These are phyloP conservation scores for Phytophthora tubulina DNA, from an alignment of 352 stramenopile genomes.

Conservation along the genomic window DNA sequence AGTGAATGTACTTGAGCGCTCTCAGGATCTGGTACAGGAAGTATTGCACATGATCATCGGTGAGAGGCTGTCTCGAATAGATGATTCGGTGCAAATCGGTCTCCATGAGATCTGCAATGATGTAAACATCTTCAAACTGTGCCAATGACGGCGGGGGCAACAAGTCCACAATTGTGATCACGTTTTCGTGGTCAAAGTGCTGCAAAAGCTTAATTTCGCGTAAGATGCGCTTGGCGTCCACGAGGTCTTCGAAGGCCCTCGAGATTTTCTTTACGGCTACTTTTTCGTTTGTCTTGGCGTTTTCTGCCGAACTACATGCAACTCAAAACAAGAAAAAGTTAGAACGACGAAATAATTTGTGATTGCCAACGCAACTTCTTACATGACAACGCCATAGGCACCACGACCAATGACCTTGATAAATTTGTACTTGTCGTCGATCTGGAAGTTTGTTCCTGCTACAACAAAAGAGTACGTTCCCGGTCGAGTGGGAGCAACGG, in stretches of 20 bases:
- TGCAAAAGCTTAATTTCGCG: conserved; percentile 96
- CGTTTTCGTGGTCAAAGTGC: conserved; percentile 95
- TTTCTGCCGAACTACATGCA: conserved; percentile 73
- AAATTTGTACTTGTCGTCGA: conserved; percentile 95
- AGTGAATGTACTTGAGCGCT: conserved; percentile 95
- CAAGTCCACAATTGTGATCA: conserved; percentile 97
- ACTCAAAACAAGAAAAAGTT: conserved; percentile 8
- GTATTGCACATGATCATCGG: conserved; percentile 94
- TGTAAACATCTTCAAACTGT: conserved; percentile 98
- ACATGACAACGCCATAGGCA: conserved; percentile 96
- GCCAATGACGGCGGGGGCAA: conserved; percentile 93
- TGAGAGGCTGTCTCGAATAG: conserved; percentile 94
- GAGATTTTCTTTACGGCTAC: conserved; percentile 92
- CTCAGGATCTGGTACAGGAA: conserved; percentile 97
- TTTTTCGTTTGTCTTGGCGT: conserved; percentile 84
- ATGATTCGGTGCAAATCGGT: conserved; percentile 98
- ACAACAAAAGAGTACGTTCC: conserved; percentile 86
- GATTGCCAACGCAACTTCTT: conserved; percentile 38
- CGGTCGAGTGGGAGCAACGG: conserved; percentile 40
- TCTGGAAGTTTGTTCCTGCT: conserved; percentile 91
- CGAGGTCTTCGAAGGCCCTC: conserved; percentile 96
- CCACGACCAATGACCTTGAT: conserved; percentile 96
- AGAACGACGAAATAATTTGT: conserved; percentile 3
- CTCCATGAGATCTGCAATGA: conserved; percentile 98
- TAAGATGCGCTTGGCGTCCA: conserved; percentile 99